Percentiles rank a stretch among this genome's conserved stretches.
These are phyloP conservation scores for Auriscalpium orientale DNA, from an alignment of 768 basidiomycete genomes.

Conservation along the genomic window DNA sequence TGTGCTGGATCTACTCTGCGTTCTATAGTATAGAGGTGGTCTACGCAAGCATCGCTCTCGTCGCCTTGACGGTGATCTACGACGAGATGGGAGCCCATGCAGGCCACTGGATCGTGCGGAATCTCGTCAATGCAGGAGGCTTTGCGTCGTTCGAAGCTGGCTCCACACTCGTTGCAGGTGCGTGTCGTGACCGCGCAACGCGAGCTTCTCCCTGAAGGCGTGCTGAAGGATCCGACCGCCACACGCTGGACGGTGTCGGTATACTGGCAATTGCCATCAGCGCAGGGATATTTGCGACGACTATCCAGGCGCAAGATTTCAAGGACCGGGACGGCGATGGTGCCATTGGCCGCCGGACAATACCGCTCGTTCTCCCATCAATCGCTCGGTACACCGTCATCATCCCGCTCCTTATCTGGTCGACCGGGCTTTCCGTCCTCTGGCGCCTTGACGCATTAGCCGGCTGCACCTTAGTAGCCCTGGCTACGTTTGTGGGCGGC, in stretches of 20 bases:
- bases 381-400: conserved; percentile 16
- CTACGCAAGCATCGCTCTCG: conserved; percentile 8
- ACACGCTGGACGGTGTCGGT: conserved; percentile 13
- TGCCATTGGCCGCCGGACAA: conserved; percentile 22
- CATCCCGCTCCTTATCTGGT: conserved; percentile 18
- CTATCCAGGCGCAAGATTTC: conserved; percentile 32
- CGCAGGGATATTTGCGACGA: conserved; percentile 25
- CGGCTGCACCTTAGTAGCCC: conserved; percentile 5
- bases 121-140: conserved; percentile 27
- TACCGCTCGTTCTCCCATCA: conserved; percentile 19
- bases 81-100: conserved; percentile 16
- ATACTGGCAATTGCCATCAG: conserved; percentile 20
- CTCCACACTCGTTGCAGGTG: conserved; percentile 27
- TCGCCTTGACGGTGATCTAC: conserved; percentile 13
- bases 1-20: conserved; percentile 17
- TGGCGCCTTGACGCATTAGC: conserved; percentile 15
- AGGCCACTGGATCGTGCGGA: conserved; percentile 27
- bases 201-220: too few relatives aligned
- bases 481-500: conserved; percentile 14
- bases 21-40: conserved; percentile 2
- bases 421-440: conserved; percentile 11
- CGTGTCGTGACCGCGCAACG: background rate
- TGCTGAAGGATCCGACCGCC: background rate
- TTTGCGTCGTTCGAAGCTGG: conserved; percentile 30
- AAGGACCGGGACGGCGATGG: conserved; percentile 25